Evolutionary conservation across 768 basidiomycete species (phyloP).

Genomic region (Stropharia rugosoannulata): DNA sequence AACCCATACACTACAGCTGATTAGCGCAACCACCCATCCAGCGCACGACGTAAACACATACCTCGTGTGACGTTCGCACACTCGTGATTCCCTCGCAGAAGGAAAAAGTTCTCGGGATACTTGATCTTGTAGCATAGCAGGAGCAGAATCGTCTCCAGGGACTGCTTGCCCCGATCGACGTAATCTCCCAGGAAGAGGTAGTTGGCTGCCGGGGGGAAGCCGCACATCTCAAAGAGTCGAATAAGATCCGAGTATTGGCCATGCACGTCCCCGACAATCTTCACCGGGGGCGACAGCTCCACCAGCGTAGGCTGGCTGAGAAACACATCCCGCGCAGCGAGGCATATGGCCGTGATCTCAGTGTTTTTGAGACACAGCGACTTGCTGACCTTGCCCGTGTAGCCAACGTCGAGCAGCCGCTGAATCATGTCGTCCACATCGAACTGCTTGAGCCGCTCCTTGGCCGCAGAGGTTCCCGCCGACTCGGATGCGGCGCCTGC

Average conservation of each 20-base stretch:
- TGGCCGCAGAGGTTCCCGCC: conserved; percentile 42
- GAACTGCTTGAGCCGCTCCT: conserved; percentile 66
- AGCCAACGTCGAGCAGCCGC: conserved; percentile 93
- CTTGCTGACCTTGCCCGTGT: conserved; percentile 97
- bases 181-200: conserved; percentile 99
- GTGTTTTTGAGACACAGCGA: conserved; percentile 93
- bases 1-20: conserved; percentile 86
- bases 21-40: conserved; percentile 14
- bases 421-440: conserved; percentile 99
- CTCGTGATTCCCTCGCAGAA: conserved; percentile 97
- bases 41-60: conserved; percentile 34
- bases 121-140: conserved; percentile 99
- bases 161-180: conserved; percentile 98
- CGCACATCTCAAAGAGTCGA: conserved; percentile 98
- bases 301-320: conserved; percentile 95
- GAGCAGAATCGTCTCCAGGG: conserved; percentile 95
- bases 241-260: conserved; percentile 99
- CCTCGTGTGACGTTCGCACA: conserved; percentile 99
- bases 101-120: conserved; percentile 99
- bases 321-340: conserved; percentile 94
- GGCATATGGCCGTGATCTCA: conserved; percentile 93
- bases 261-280: conserved; percentile 99
- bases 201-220: conserved; percentile 95
- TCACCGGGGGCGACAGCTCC: conserved; percentile 96
- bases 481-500: conserved; percentile 40